Evolutionary conservation across 345 rosid species (phyloP).

Genomic region (Angophora floribunda): DNA sequence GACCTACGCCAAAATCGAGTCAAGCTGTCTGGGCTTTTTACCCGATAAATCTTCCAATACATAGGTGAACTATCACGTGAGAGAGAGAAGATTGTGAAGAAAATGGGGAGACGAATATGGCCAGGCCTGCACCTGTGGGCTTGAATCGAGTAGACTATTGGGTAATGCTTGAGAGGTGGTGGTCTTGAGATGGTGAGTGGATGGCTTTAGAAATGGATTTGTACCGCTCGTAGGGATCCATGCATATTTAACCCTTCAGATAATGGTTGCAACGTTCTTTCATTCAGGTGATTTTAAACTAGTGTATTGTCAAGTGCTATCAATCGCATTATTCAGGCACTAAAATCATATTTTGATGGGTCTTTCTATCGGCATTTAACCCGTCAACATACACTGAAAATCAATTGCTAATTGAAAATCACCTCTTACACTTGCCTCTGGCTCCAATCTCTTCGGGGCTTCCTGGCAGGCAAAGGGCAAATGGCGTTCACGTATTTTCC

Average conservation of each 20-base stretch:
- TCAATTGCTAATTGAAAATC: not conserved
- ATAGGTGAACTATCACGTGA: not conserved
- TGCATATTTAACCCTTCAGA: not conserved
- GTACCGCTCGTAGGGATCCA: not conserved
- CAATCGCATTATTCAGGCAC: not conserved
- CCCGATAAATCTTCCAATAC: not conserved
- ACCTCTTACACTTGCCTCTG: not conserved
- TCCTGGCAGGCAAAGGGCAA: not conserved
- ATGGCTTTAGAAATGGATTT: not conserved
- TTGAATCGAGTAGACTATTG: not conserved
- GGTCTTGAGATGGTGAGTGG: not conserved
- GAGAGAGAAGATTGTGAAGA: not conserved
- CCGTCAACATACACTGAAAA: not conserved
- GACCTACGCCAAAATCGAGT: not conserved
- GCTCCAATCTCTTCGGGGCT: not conserved
- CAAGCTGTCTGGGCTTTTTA: not conserved
- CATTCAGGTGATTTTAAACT: not conserved
- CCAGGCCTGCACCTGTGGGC: not conserved
- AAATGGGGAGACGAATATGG: not conserved
- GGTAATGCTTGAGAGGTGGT: not conserved
- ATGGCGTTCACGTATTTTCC: not conserved
- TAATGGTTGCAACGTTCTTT: not conserved
- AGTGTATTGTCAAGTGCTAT: not conserved
- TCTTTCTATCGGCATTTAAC: not conserved
- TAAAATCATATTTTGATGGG: not conserved